Base-by-base conservation (phyloP, 495 filamentous ascomycete genomes). In the Neurospora africana region DNA sequence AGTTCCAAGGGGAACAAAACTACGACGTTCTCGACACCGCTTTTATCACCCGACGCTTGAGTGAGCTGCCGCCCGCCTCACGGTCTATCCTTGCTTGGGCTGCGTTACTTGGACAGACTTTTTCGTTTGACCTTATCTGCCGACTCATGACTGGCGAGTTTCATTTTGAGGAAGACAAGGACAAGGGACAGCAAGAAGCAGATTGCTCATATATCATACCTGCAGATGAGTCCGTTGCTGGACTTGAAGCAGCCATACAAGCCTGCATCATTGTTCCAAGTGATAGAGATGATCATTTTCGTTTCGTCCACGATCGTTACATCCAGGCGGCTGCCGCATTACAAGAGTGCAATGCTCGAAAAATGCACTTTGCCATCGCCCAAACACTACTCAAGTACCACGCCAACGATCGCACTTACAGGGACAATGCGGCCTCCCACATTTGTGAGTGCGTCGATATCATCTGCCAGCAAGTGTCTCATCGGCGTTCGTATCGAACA, bases 341-440 rank as follows among this genome's bases (percentile, higher is more conserved):
- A 70, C 88, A 85, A 44, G 90, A 93, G 81, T 89, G 88, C 73
- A 87, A 92, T 71, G 83, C 87, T 30, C 82, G 88, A 69, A 90
- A 90, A 76, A 97, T 97, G 94, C 93, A 97, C 80, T 97, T 92
- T 73, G 86, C 92, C 53, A 91, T 97, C 71, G 92, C 92, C 0
- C 89, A 92, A 75, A 90, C 88, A 0, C 87, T 96, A 75, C 88
- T 93, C 80, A 90, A 91, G 71, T 87, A 93, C 74, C 86, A 88
- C 70, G 82, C 85, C 53, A 77, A 84, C 15, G 87, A 91, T 67
- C 83, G 86, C 13, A 83, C 84, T 70, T 75, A 79, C 6, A 86
- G 87, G n/a, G 92, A 93, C 75, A 88, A 86, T 47, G 88, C 89
- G 69, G 91, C 92, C 43, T 86, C 88, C 19, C 93, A 97, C 80